A percentile compares a stretch with the other conserved stretches of the same genome.
Conservation (phyloP, 768 basidiomycete species). For the Sarcomyxa edulis region DNA sequence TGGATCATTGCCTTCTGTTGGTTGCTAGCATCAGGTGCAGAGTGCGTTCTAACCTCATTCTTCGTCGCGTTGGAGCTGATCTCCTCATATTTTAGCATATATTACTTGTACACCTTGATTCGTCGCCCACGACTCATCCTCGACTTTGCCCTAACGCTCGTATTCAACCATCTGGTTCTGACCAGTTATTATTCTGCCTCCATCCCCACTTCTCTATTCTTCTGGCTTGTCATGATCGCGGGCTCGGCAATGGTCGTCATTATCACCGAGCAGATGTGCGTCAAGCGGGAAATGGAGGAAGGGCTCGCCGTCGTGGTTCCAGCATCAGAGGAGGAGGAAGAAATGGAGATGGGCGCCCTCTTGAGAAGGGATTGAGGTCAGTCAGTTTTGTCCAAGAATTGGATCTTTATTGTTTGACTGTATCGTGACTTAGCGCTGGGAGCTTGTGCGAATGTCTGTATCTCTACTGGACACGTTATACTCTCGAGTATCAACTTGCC, state of each 20-base stretch:
- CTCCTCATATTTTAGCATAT: conserved; percentile 37
- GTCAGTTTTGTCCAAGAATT: too few species aligned
- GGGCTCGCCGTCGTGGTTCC: conserved; percentile 56
- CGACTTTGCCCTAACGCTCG: conserved; percentile 87
- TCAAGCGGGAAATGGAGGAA: conserved; percentile 85
- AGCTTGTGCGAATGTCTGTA: too few species aligned
- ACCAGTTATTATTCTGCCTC: conserved; percentile 88
- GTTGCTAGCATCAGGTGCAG: conserved; percentile 74
- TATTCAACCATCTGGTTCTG: conserved; percentile 88
- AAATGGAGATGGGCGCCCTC: conserved; percentile 51
- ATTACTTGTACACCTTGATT: conserved; percentile 82
- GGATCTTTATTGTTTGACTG: too few species aligned
- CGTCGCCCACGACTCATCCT: conserved; percentile 91
- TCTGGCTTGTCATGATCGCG: conserved; percentile 76
- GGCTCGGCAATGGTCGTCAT: conserved; percentile 74
- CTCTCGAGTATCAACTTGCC: too few species aligned
- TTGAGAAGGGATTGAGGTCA: conserved; percentile 35
- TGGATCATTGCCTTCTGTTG: conserved; percentile 91
- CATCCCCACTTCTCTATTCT: conserved; percentile 87
- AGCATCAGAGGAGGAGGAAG: conserved; percentile 52
- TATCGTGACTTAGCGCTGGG: too few species aligned
- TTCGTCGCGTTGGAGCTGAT: background rate
- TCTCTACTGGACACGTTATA: too few species aligned
- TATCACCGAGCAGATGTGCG: conserved; percentile 87
- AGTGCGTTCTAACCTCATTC: conserved; percentile 54